These are phyloP conservation scores for Boletus subparvulus DNA, from an alignment of 768 basidiomycete species.

Conservation along the genomic window DNA sequence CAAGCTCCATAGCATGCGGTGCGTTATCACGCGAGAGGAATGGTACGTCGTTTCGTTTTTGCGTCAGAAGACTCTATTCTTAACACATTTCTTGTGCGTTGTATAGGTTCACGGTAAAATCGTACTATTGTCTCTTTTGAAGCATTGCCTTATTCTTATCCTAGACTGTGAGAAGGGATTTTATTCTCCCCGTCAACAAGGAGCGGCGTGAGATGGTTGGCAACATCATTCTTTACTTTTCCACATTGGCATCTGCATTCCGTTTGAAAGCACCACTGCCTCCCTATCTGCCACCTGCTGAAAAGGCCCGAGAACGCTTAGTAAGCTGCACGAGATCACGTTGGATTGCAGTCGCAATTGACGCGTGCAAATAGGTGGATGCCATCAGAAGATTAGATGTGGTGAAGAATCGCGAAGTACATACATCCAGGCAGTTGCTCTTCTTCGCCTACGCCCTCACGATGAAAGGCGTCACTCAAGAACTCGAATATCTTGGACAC, in stretches of 20 bases:
- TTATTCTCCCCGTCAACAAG: conserved; percentile 86
- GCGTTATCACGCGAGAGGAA: conserved; percentile 94
- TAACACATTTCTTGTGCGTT: neutral
- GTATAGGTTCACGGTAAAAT: conserved; percentile 68
- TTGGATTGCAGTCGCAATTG: neutral
- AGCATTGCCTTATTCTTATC: neutral
- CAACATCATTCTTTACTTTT: conserved; percentile 89
- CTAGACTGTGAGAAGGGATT: conserved; percentile 80
- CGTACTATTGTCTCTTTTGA: neutral
- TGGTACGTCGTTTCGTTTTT: conserved; percentile 52
- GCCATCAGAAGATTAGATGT: conserved; percentile 85
- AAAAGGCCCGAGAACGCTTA: conserved; percentile 75
- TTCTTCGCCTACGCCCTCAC: conserved; percentile 94
- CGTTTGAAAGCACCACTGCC: conserved; percentile 90
- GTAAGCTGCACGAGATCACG: conserved; percentile 40
- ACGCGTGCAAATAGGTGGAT: conserved; percentile 51
- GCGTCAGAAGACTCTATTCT: conserved; percentile 3
- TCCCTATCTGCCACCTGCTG: conserved; percentile 92
- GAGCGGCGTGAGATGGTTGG: conserved; percentile 94
- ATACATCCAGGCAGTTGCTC: conserved; percentile 80
- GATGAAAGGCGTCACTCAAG: conserved; percentile 91
- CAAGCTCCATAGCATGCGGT: conserved; percentile 91
- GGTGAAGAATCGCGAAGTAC: conserved; percentile 78
- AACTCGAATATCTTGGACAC: conserved; percentile 78
- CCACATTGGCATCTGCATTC: conserved; percentile 76